Evolutionary conservation across 2,329 filamentous ascomycete genomes (phyloP), one percentile per base, ranked within the genome.

Genomic region (Aspergillus ibericus): DNA sequence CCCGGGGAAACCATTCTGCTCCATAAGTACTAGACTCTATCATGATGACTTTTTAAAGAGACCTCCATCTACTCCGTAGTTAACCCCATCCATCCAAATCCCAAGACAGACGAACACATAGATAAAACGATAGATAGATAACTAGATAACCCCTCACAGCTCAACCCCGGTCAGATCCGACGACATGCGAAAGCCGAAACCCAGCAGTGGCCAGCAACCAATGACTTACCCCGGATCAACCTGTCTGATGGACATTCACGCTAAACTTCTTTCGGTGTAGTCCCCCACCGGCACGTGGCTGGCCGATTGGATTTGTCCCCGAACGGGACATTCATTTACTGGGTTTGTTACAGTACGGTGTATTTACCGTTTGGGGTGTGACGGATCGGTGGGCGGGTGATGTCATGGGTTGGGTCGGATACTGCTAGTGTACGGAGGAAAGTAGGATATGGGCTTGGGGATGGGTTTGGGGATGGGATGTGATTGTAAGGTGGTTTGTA

Each of bases 221-320:
- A 47, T 25, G 47, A 59, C 51, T 59, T 66, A 65, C 59, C 63
- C 63, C 63, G 50, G 63, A 66, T 61, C 57, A 60, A 59, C 61
- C 60, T 40, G 32, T 34, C 27, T 55, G 32, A 55, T 47, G 50
- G 46, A 40, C 35, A 38, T 40, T 27, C 42, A 38, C 51, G 35
- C 60, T 66, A 66, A 58, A 13, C 63, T 50, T 2, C 9, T 48
- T 55, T 27, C 42, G 58, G 27, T 3, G 3, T 50, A 57, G 56
- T 42, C 44, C 57, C 56, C 61, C 57, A 61, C 60, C 48, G 29
- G 60, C 64, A 67, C 65, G 65, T 67, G 64, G 65, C 64, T 62
- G 50, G 53, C 54, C 59, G 29, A 32, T 32, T 32, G 29, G 40
- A 56, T 47, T 47, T 59, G 36, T 36, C 25, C 25, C 38, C 15